Percentiles rank a stretch among this genome's conserved stretches.
Conservation (phyloP, 768 basidiomycete species). For the Calocera viscosa region DNA sequence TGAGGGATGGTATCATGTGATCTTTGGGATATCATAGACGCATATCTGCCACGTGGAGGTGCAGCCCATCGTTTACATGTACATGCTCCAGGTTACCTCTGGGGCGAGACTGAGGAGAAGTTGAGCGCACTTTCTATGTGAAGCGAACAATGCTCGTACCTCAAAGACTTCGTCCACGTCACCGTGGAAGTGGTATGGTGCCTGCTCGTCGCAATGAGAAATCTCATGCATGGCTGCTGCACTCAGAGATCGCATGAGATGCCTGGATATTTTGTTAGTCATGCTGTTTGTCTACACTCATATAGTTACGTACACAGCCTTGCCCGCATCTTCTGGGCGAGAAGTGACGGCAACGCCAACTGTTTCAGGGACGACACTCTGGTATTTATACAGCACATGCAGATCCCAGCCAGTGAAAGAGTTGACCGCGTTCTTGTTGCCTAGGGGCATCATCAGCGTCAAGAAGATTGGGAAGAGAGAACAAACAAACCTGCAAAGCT, state of each 20-base stretch:
- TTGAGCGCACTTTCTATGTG: not conserved
- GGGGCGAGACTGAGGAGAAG: not conserved
- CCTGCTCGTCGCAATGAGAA: not conserved
- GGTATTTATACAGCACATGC: not conserved
- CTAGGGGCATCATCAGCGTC: no score
- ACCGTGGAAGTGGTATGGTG: conserved; percentile 3
- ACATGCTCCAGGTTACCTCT: not conserved
- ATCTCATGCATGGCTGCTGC: not conserved
- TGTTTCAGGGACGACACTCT: not conserved
- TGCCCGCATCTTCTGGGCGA: conserved; percentile 1
- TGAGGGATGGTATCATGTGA: conserved; percentile 2
- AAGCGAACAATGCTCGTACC: not conserved
- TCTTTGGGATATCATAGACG: not conserved
- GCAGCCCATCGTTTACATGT: not conserved
- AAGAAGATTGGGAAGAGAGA: no score
- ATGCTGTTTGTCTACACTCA: not conserved
- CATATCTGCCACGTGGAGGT: not conserved
- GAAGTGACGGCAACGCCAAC: not conserved
- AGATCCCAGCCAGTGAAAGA: not conserved
- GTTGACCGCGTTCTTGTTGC: not conserved
- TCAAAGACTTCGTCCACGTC: not conserved
- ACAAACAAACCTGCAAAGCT: not conserved
- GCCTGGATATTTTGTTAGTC: not conserved
- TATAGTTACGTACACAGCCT: not conserved
- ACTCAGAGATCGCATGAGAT: conserved; percentile 1